These are phyloP conservation scores for Xylaria scruposa DNA, from an alignment of 495 filamentous ascomycete genomes.

Conservation along the genomic window DNA sequence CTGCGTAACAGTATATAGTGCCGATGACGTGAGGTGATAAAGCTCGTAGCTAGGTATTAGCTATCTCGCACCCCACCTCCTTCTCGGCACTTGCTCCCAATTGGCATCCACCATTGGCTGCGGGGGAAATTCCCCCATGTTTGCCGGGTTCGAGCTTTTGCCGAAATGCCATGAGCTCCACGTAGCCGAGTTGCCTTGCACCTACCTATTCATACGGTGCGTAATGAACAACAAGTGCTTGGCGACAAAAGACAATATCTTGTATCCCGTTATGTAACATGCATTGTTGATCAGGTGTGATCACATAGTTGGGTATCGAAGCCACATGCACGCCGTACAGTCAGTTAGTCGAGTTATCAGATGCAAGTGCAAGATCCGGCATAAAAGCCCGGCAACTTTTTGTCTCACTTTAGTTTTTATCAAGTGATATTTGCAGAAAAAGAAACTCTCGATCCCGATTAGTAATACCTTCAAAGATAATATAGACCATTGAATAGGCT, in stretches of 20 bases:
- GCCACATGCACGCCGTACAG: not conserved
- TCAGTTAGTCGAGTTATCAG: not conserved
- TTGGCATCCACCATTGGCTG: slow-evolving; percentile 6
- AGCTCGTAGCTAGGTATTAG: not conserved
- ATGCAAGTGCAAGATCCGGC: not conserved
- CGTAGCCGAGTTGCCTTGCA: not conserved
- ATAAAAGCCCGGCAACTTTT: not conserved
- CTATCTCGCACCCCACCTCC: not conserved
- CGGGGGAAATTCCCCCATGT: not conserved
- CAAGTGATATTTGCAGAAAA: not conserved
- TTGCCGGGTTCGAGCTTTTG: slow-evolving; percentile 3
- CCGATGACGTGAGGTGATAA: slow-evolving; percentile 14
- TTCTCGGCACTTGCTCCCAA: not conserved
- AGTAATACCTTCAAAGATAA: not conserved
- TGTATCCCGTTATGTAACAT: not conserved
- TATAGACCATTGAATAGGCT: not conserved
- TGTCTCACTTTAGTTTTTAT: not conserved
- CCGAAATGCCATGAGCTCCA: not conserved
- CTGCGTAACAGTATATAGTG: not conserved
- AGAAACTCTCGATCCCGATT: not conserved
- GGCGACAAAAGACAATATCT: too few species aligned
- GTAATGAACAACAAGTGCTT: too few species aligned
- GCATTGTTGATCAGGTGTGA: not conserved
- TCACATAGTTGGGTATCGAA: not conserved
- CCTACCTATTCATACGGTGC: not conserved